Conservation (phyloP, 345 rosid species). For the Sisymbrium altissimum region DNA sequence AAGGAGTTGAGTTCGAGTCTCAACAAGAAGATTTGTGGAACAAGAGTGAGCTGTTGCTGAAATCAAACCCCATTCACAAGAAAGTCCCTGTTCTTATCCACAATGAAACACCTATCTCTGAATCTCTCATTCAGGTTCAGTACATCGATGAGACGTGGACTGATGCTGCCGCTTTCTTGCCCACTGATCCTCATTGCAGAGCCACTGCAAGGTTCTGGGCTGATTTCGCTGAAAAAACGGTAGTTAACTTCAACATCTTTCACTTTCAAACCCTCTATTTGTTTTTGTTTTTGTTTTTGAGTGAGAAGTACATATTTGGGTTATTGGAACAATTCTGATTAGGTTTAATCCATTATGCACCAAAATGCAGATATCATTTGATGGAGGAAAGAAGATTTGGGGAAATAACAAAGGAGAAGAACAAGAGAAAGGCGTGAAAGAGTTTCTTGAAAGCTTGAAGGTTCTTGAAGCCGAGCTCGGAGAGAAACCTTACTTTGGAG, state of each 20-base stretch:
- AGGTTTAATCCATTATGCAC: not conserved
- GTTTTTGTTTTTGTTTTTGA: not conserved
- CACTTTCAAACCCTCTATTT: not conserved
- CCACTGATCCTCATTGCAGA: slow-evolving; percentile 33
- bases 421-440: slow-evolving; percentile 30
- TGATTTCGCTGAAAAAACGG: slow-evolving; percentile 39
- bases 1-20: slow-evolving; percentile 28
- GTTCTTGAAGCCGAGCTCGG: slow-evolving; percentile 37
- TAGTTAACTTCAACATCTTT: not conserved
- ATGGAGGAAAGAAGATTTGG: slow-evolving; percentile 33
- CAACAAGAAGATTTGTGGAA: slow-evolving; percentile 36
- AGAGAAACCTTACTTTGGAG: slow-evolving; percentile 32
- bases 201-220: slow-evolving; percentile 40
- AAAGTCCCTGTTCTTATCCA: slow-evolving; percentile 41
- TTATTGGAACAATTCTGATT: not conserved
- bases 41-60: slow-evolving; percentile 35
- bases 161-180: slow-evolving; percentile 23
- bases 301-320: not conserved
- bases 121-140: slow-evolving; percentile 31
- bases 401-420: slow-evolving; percentile 27
- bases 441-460: slow-evolving; percentile 32
- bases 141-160: slow-evolving; percentile 38
- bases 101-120: slow-evolving; percentile 9
- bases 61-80: slow-evolving; percentile 34
- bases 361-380: slow-evolving; percentile 31